Evolutionary conservation across 31 red algal genomes (phyloP).

Genomic region (Odonthalia washingtoniensis): DNA sequence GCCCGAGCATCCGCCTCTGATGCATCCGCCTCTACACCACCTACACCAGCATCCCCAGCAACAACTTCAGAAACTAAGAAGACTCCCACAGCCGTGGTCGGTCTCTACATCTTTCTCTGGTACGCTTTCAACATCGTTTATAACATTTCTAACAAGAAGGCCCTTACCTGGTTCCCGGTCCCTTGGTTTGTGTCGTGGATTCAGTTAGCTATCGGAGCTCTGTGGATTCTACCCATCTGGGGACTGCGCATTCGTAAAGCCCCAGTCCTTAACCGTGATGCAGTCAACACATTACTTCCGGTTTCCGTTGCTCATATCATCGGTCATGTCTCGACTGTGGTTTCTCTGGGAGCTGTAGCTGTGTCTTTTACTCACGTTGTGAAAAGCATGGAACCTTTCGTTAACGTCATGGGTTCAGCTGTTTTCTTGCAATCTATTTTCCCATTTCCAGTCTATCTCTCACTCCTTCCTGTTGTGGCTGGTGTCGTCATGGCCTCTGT

Average conservation of each 20-base stretch:
- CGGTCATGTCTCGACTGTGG: conserved; percentile 91
- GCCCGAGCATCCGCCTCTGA: not conserved
- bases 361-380: conserved; percentile 97
- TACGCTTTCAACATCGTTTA: conserved; percentile 99
- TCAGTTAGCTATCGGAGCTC: conserved; percentile 84
- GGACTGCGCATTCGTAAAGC: conserved; percentile 67
- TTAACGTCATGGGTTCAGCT: conserved; percentile 90
- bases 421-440: conserved; percentile 81
- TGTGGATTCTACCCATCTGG: conserved; percentile 88
- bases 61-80: conserved; percentile 26
- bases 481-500: conserved; percentile 94
- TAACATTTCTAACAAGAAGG: conserved; percentile 99
- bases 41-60: not conserved
- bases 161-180: conserved; percentile 88
- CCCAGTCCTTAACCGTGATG: conserved; percentile 70
- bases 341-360: conserved; percentile 80
- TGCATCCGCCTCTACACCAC: not conserved
- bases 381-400: conserved; percentile 96
- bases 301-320: conserved; percentile 81
- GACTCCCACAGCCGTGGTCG: conserved; percentile 66
- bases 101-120: conserved; percentile 91
- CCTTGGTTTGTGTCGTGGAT: conserved; percentile 93
- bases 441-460: conserved; percentile 85
- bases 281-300: conserved; percentile 73
- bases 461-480: conserved; percentile 91